These are phyloP conservation scores for Striga asiatica DNA, from an alignment of 257 asterid species.

Conservation along the genomic window DNA sequence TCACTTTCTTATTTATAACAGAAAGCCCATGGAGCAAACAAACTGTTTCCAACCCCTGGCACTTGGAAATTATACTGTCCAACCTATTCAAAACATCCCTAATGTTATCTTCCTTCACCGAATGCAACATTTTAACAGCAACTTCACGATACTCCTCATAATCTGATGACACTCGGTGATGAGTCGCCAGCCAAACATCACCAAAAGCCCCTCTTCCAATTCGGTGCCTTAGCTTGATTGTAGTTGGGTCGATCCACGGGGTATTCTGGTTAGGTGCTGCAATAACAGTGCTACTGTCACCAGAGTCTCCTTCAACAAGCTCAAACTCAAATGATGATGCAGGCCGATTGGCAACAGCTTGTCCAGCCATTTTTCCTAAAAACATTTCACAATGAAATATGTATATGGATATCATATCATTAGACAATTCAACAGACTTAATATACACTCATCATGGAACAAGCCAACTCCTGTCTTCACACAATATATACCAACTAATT, in stretches of 20 bases:
- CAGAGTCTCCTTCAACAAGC: conserved; percentile 57
- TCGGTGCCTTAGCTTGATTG: conserved; percentile 68
- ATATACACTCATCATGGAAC: background rate
- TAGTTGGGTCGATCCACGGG: conserved; percentile 63
- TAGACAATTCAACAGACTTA: background rate
- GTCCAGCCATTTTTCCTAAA: conserved; percentile 52
- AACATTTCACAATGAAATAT: background rate
- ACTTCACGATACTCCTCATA: conserved; percentile 70
- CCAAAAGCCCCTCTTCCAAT: conserved; percentile 84
- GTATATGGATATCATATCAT: background rate
- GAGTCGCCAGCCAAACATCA: conserved; percentile 86
- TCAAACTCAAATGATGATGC: conserved; percentile 51
- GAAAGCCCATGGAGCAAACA: conserved; percentile 59
- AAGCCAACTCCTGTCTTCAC: background rate
- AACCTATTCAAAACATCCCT: conserved; percentile 42
- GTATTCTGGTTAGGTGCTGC: conserved; percentile 33
- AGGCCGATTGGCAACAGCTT: conserved; percentile 35
- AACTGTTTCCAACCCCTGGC: conserved; percentile 48
- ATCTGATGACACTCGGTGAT: conserved; percentile 41
- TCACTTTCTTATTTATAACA: conserved; percentile 56
- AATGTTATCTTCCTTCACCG: conserved; percentile 44
- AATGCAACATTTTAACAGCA: conserved; percentile 71
- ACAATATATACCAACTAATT: conserved; percentile 4
- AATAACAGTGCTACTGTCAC: conserved; percentile 24
- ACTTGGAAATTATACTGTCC: conserved; percentile 37